These are phyloP conservation scores for Podospora anserina DNA, from an alignment of 495 filamentous ascomycete species.

Conservation along the genomic window DNA sequence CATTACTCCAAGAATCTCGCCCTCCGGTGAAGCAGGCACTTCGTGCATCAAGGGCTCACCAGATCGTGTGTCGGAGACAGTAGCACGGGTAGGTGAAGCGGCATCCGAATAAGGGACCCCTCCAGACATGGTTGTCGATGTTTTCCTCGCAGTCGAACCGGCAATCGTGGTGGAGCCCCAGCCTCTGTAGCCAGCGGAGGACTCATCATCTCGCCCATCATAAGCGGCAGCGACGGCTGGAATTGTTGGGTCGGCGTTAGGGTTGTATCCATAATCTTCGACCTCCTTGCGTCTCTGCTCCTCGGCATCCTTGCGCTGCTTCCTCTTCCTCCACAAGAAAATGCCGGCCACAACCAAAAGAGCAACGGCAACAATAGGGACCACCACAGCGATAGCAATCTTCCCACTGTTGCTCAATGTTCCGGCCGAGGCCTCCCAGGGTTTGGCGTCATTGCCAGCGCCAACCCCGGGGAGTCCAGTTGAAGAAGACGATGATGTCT, in stretches of 20 bases:
- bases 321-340: conserved; percentile 83
- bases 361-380: conserved; percentile 87
- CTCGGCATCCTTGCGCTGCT: conserved; percentile 76
- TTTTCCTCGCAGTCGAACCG: conserved; percentile 73
- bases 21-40: conserved; percentile 59
- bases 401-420: conserved; percentile 49
- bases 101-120: conserved; percentile 75
- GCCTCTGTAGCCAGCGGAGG: conserved; percentile 76
- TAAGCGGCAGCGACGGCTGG: conserved; percentile 63
- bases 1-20: conserved; percentile 66
- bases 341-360: conserved; percentile 71
- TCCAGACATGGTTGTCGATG: conserved; percentile 83
- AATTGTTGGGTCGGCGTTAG: conserved; percentile 84
- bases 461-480: not conserved
- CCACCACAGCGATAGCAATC: conserved; percentile 89
- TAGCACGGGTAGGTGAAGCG: conserved; percentile 65
- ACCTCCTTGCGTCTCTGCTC: conserved; percentile 90
- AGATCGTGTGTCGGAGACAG: conserved; percentile 69
- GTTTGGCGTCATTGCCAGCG: conserved; percentile 26
- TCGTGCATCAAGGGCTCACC: conserved; percentile 63
- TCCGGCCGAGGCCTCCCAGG: conserved; percentile 28
- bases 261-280: conserved; percentile 94
- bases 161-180: conserved; percentile 80
- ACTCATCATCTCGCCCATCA: conserved; percentile 66
- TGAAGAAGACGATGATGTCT: not conserved